Evolutionary conservation across 805 yeast species (phyloP).

Genomic region (Ogataea glucozyma): DNA sequence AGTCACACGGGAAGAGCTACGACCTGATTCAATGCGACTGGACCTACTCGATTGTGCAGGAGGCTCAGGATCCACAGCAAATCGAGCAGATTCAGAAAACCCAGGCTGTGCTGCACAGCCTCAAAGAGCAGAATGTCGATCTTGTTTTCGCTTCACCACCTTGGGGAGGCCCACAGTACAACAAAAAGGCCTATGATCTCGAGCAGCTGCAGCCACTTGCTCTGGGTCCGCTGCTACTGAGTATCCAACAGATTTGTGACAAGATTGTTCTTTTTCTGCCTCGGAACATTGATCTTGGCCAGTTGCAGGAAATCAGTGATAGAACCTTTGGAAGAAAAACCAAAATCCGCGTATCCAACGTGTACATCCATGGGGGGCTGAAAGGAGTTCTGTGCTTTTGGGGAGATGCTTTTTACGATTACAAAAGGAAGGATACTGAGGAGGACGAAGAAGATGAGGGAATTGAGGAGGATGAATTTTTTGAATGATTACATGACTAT

Average conservation of each 20-base stretch:
- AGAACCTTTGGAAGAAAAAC: constrained; percentile 46
- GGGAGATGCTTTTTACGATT: constrained; percentile 49
- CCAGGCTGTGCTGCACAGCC: constrained; percentile 8
- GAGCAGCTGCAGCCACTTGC: constrained; percentile 48
- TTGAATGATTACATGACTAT: no score
- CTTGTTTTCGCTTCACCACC: constrained; percentile 79
- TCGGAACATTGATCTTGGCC: constrained; percentile 54
- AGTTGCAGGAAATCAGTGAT: constrained; percentile 48
- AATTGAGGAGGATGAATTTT: background rate
- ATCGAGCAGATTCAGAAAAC: constrained; percentile 14
- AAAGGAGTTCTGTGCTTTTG: constrained; percentile 62
- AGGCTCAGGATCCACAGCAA: constrained; percentile 7
- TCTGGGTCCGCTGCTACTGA: constrained; percentile 45
- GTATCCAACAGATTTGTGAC: constrained; percentile 41
- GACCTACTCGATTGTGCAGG: constrained; percentile 11
- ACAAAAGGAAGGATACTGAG: constrained; percentile 8
- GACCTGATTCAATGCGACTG: constrained; percentile 19
- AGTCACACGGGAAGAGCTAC: constrained; percentile 55
- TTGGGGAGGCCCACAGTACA: constrained; percentile 81
- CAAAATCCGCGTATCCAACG: constrained; percentile 47
- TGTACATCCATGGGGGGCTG: constrained; percentile 41
- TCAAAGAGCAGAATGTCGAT: constrained; percentile 37
- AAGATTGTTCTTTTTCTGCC: constrained; percentile 67
- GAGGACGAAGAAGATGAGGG: background rate
- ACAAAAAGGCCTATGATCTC: constrained; percentile 47